phyloP scores from a whole-genome alignment of 1,284 basidiomycete species.

The Taiwanofungus camphoratus region DNA sequence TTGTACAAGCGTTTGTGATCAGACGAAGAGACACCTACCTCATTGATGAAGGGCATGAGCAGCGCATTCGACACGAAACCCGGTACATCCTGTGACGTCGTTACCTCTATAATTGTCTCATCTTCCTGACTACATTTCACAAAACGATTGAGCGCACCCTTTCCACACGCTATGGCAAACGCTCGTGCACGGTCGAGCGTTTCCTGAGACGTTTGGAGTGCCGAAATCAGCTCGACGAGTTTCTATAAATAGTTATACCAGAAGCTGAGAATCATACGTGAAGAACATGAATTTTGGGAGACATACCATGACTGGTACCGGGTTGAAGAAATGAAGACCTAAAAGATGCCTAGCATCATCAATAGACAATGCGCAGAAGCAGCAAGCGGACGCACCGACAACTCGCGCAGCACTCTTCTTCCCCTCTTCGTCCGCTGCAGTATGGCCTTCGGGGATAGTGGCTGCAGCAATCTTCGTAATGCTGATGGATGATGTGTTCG shows the following conservation, averaged over 20 bases:
- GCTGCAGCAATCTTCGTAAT: slow-evolving; percentile 90
- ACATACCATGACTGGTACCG: slow-evolving; percentile 86
- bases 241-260: slow-evolving; percentile 42
- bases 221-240: slow-evolving; percentile 90
- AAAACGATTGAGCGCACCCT: slow-evolving; percentile 47
- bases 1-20: not conserved
- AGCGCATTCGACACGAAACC: slow-evolving; percentile 88
- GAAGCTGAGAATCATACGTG: not conserved
- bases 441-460: slow-evolving; percentile 53
- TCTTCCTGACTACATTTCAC: not conserved
- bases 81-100: slow-evolving; percentile 84
- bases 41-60: slow-evolving; percentile 90
- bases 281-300: not conserved
- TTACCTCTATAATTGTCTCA: slow-evolving; percentile 57
- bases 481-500: slow-evolving; percentile 93
- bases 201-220: slow-evolving; percentile 80
- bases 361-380: not conserved
- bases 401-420: slow-evolving; percentile 62
- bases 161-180: slow-evolving; percentile 88
- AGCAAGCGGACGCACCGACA: slow-evolving; percentile 49
- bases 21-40: slow-evolving; percentile 37
- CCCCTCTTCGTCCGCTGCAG: slow-evolving; percentile 56
- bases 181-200: slow-evolving; percentile 73
- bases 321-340: slow-evolving; percentile 96
- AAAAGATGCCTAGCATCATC: slow-evolving; percentile 3